Evolutionary conservation across 108 stramenopile species (phyloP).

Genomic region (Cyclostephanos tholiformis): DNA sequence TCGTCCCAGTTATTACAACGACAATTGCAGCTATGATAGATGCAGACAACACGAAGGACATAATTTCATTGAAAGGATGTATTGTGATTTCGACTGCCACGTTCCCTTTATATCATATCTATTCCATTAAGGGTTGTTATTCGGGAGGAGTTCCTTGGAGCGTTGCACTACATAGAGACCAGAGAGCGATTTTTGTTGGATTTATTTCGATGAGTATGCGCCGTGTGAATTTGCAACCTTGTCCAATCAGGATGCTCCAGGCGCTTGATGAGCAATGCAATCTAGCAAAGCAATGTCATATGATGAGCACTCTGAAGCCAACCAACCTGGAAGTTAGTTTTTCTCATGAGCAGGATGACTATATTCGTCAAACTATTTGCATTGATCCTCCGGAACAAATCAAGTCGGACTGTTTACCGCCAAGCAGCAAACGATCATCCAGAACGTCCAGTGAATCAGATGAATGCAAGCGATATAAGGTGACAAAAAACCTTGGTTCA

Average conservation of each 20-base stretch:
- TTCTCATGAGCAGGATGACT: slow-evolving; percentile 7
- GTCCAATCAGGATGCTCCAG: slow-evolving; percentile 2
- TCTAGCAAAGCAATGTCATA: not conserved
- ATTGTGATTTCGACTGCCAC: slow-evolving; percentile 17
- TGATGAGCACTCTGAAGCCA: slow-evolving; percentile 21
- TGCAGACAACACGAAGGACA: slow-evolving; percentile 2
- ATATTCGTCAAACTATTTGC: slow-evolving; percentile 8
- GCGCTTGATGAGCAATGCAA: not conserved
- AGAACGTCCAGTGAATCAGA: not conserved
- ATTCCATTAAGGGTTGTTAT: slow-evolving; percentile 9
- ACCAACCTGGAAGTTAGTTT: slow-evolving; percentile 20
- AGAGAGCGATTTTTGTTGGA: not conserved
- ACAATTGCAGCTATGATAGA: slow-evolving; percentile 15
- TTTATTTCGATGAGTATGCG: not conserved
- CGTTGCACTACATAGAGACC: not conserved
- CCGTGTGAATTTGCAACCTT: not conserved
- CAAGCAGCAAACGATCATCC: not conserved
- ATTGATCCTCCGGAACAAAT: slow-evolving; percentile 42
- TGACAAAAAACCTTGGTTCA: not conserved
- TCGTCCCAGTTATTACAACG: slow-evolving; percentile 30
- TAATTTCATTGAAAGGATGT: slow-evolving; percentile 23
- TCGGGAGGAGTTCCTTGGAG: slow-evolving; percentile 17
- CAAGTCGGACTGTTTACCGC: not conserved
- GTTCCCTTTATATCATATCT: slow-evolving; percentile 29
- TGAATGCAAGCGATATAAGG: slow-evolving; percentile 5